phyloP scores from a whole-genome alignment of 2,329 filamentous ascomycete species.

The Pestalotiopsis sp. region DNA sequence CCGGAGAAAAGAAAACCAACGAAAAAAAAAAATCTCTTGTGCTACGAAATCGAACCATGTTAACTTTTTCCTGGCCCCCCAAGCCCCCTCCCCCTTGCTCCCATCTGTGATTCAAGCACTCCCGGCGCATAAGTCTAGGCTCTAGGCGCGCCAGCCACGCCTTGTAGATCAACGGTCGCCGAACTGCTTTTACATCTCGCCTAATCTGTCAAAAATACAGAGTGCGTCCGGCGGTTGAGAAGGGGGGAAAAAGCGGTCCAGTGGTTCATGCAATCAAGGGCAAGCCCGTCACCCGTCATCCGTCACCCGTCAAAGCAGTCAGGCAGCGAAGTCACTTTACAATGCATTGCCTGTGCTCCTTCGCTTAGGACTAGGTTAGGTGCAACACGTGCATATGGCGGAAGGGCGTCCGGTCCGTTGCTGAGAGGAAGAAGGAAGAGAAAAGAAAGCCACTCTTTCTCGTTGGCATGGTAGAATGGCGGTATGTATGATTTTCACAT shows the following conservation, averaged over 20 bases:
- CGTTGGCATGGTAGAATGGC: background rate
- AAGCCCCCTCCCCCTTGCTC: background rate
- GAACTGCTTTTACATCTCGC: background rate
- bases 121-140: background rate
- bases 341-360: background rate
- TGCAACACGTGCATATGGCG: background rate
- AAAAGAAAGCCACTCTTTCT: background rate
- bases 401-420: background rate
- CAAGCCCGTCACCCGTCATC: background rate
- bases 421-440: background rate
- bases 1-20: too few relatives aligned
- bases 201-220: background rate
- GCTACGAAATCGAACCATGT: background rate
- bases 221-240: background rate
- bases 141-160: background rate
- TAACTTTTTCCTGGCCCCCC: background rate
- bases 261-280: background rate
- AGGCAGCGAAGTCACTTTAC: background rate
- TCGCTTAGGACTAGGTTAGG: background rate
- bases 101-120: background rate
- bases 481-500: background rate
- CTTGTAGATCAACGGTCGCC: background rate
- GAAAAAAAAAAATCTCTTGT: background rate
- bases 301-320: background rate
- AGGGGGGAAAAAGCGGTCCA: background rate